A percentile compares a stretch with the other conserved stretches of the same genome.
Conservation (phyloP, 2,329 filamentous ascomycete species). For the Acrodontium crateriforme region DNA sequence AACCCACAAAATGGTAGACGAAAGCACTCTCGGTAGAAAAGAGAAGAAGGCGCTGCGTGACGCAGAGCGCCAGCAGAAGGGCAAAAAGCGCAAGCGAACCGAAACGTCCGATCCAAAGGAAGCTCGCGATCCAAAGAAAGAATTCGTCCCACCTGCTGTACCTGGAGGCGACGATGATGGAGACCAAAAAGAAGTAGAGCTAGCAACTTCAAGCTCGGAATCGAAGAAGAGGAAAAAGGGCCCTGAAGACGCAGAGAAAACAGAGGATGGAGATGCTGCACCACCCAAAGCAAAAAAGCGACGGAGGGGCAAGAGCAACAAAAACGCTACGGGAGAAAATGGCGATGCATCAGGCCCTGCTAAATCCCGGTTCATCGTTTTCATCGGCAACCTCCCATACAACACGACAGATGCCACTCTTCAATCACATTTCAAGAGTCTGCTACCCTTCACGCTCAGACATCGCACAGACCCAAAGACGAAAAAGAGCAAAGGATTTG, state of each 20-base stretch:
- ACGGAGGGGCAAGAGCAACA: conserved; percentile 9
- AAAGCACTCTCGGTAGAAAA: no score
- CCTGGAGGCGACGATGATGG: background rate
- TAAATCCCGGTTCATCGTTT: conserved; percentile 57
- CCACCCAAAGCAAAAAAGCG: conserved; percentile 8
- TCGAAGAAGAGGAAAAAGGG: conserved; percentile 11
- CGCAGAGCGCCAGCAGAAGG: conserved; percentile 20
- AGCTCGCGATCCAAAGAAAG: conserved; percentile 11
- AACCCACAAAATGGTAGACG: no score
- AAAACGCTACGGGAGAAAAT: conserved; percentile 6
- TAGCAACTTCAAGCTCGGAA: conserved; percentile 1
- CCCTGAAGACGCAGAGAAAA: conserved; percentile 4
- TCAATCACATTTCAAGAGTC: conserved; percentile 60
- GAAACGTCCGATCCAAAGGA: no score
- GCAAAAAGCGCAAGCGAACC: conserved; percentile 17
- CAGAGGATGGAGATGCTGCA: conserved; percentile 4
- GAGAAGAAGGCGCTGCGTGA: conserved; percentile 24
- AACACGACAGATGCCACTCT: conserved; percentile 59
- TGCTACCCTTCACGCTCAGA: conserved; percentile 57
- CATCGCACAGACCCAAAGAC: conserved; percentile 56
- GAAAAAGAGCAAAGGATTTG: conserved; percentile 57
- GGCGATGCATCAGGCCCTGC: conserved; percentile 15
- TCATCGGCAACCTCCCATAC: conserved; percentile 84
- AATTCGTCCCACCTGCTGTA: background rate
- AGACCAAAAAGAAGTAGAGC: conserved; percentile 2